Evolutionary conservation across 2,329 filamentous ascomycete genomes (phyloP).

Genomic region (Aureobasidium melanogenum): DNA sequence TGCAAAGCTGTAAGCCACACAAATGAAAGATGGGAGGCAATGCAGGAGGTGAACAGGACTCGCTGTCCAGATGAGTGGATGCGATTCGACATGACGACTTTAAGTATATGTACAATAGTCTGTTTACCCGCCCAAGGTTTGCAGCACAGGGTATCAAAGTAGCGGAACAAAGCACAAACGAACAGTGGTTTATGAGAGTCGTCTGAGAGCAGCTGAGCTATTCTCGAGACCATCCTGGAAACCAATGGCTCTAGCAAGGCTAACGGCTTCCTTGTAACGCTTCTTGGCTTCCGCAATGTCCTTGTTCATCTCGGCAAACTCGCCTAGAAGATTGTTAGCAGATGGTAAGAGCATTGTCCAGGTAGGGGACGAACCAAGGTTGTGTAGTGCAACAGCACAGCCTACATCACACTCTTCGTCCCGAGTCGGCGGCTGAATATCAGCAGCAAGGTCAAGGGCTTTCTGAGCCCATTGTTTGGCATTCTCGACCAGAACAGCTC

Average conservation of each 20-base stretch:
- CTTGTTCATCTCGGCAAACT: conserved; percentile 69
- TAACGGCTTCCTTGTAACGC: conserved; percentile 60
- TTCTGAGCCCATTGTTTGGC: conserved; percentile 73
- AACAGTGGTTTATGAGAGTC: conserved; percentile 19
- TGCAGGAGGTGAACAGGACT: neutral
- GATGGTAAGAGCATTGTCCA: neutral
- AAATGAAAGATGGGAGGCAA: neutral
- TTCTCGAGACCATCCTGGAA: conserved; percentile 38
- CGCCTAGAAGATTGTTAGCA: conserved; percentile 37
- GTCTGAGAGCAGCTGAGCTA: conserved; percentile 32
- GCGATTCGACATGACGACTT: neutral
- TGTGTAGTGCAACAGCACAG: conserved; percentile 77
- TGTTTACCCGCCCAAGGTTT: neutral
- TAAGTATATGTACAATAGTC: neutral
- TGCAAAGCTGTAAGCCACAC: conserved; percentile 58
- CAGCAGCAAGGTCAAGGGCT: conserved; percentile 57
- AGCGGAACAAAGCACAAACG: neutral
- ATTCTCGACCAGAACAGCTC: conserved; percentile 56
- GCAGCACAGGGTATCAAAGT: conserved; percentile 7
- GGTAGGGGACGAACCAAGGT: conserved; percentile 40
- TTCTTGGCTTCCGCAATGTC: conserved; percentile 55
- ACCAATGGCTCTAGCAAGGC: conserved; percentile 43
- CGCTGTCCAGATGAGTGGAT: neutral
- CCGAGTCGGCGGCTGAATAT: conserved; percentile 56
- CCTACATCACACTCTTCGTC: conserved; percentile 75